These are phyloP conservation scores for Sphenostylis stenocarpa DNA, from an alignment of 306 rosid species.

Conservation along the genomic window DNA sequence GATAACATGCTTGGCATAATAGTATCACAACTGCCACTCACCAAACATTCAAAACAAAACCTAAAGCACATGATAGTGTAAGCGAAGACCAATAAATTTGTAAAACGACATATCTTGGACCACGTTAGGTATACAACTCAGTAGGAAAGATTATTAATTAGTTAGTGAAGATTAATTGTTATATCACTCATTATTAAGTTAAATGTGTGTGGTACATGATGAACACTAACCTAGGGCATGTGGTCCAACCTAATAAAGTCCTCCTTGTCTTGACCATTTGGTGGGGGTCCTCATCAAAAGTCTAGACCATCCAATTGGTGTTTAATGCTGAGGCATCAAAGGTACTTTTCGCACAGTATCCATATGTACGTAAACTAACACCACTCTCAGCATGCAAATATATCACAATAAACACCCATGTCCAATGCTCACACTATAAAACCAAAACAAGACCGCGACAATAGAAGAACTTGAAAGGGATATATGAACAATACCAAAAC, in stretches of 20 bases:
- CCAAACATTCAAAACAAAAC: constrained; percentile 3
- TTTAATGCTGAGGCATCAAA: background rate
- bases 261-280: background rate
- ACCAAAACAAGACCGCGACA: background rate
- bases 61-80: background rate
- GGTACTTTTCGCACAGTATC: background rate
- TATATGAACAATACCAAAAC: too few relatives aligned
- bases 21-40: background rate
- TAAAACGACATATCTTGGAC: background rate
- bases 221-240: background rate
- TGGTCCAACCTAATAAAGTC: constrained; percentile 26
- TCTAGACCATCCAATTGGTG: background rate
- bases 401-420: background rate
- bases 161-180: too few relatives aligned
- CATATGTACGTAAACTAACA: constrained; percentile 5
- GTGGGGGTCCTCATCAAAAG: background rate
- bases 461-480: too few relatives aligned
- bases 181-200: too few relatives aligned
- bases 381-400: constrained; percentile 15
- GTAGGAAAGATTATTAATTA: too few relatives aligned
- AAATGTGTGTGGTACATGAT: too few relatives aligned
- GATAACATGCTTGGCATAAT: background rate
- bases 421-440: background rate
- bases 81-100: background rate
- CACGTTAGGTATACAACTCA: background rate